Conservation (phyloP, 2,329 filamentous ascomycete species). For the Seiridium cupressi region DNA sequence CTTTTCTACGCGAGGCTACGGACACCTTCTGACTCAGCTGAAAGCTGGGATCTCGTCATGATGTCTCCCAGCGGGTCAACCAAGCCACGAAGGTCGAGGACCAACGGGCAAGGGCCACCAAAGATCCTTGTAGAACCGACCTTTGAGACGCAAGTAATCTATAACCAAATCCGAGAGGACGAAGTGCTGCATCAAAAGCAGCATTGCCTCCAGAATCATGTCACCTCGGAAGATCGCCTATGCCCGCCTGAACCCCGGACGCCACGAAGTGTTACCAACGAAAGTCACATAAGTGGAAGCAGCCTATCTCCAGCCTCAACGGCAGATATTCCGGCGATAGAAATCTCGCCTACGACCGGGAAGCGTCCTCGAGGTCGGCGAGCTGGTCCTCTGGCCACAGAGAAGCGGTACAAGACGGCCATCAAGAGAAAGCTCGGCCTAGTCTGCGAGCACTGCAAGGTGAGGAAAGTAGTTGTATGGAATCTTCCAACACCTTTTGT, state of each 20-base stretch:
- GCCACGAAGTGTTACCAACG: constrained; percentile 14
- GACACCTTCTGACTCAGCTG: neutral
- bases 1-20: neutral
- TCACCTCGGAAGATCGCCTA: constrained; percentile 17
- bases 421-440: constrained; percentile 28
- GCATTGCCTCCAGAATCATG: constrained; percentile 16
- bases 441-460: constrained; percentile 21
- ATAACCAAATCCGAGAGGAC: constrained; percentile 24
- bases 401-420: constrained; percentile 23
- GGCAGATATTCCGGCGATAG: constrained; percentile 12
- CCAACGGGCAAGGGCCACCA: constrained; percentile 8
- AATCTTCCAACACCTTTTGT: neutral
- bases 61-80: neutral
- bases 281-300: constrained; percentile 14
- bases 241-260: constrained; percentile 12
- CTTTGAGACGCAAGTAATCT: constrained; percentile 21
- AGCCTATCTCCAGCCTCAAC: constrained; percentile 20
- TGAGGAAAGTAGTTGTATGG: constrained; percentile 23
- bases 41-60: neutral
- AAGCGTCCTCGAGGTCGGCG: constrained; percentile 23
- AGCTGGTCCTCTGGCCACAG: constrained; percentile 20
- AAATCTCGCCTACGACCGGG: constrained; percentile 11
- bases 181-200: constrained; percentile 17
- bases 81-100: neutral
- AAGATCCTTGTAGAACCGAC: constrained; percentile 23